A percentile compares a stretch with the other conserved stretches of the same genome.
Evolutionary conservation across 305 asterid genomes (phyloP).

Genomic region (Fraxinus ornus): DNA sequence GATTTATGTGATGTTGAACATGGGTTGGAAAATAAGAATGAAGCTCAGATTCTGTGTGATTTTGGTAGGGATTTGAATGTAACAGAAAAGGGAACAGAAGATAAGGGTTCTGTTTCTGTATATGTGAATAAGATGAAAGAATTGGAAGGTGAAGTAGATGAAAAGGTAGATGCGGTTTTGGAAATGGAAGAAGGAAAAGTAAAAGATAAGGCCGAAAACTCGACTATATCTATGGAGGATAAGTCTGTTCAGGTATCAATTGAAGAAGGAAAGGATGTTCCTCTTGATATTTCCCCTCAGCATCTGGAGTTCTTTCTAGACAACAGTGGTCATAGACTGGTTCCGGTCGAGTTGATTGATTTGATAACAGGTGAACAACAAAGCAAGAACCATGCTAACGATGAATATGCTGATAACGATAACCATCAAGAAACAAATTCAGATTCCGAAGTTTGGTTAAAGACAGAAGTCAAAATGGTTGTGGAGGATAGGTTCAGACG

Average conservation of each 20-base stretch:
- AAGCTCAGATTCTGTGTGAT: constrained; percentile 30
- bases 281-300: constrained; percentile 30
- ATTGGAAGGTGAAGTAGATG: background rate
- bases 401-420: constrained; percentile 3
- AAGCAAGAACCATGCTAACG: background rate
- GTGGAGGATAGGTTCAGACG: constrained; percentile 10
- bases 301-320: constrained; percentile 49
- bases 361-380: constrained; percentile 33
- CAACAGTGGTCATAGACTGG: constrained; percentile 36
- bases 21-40: constrained; percentile 25
- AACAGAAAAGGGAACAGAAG: constrained; percentile 14
- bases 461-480: background rate
- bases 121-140: background rate
- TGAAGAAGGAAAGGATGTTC: constrained; percentile 21
- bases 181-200: constrained; percentile 18
- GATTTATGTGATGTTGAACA: constrained; percentile 28
- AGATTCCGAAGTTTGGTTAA: background rate
- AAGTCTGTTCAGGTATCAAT: constrained; percentile 34
- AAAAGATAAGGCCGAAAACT: constrained; percentile 10
- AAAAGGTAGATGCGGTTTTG: background rate
- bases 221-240: constrained; percentile 28
- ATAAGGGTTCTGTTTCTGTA: constrained; percentile 8
- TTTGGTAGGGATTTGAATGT: constrained; percentile 28
- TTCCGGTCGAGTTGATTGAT: constrained; percentile 47
- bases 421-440: constrained; percentile 7